phyloP scores from a whole-genome alignment of 2,329 filamentous ascomycete species.

The Aspergillus ustus region DNA sequence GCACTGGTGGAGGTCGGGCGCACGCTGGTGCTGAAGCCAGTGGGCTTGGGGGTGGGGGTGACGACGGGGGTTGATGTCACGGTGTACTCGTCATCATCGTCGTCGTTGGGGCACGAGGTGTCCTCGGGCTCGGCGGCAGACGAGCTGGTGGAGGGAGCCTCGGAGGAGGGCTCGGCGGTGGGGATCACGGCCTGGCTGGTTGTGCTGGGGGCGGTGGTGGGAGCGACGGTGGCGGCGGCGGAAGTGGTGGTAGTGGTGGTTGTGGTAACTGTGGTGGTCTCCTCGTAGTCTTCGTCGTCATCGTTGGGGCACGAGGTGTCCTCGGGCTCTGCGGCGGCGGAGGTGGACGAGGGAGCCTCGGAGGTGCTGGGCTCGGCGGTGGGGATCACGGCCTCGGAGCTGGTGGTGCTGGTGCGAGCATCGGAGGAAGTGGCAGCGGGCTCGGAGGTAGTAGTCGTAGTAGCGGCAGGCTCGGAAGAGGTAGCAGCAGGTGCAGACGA shows the following conservation, averaged over 20 bases:
- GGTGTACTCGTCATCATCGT: too few species aligned
- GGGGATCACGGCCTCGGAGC: neutral
- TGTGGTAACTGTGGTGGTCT: too few species aligned
- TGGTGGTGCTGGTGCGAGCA: neutral
- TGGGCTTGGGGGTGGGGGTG: constrained; percentile 6
- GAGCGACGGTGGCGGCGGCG: neutral
- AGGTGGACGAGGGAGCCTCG: neutral
- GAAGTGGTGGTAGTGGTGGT: constrained; percentile 9
- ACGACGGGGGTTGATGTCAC: neutral
- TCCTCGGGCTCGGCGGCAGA: neutral
- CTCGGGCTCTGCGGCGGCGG: neutral
- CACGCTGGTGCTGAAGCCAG: constrained; percentile 8
- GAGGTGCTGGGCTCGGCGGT: constrained; percentile 4
- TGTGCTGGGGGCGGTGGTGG: too few species aligned
- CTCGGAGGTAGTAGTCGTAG: constrained; percentile 3
- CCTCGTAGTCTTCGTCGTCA: neutral
- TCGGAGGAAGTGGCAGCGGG: constrained; percentile 13
- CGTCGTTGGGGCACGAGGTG: neutral
- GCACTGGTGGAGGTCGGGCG: constrained; percentile 8
- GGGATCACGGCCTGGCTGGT: neutral
- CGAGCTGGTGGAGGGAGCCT: neutral
- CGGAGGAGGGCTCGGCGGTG: constrained; percentile 1
- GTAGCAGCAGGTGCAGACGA: neutral
- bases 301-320: neutral
- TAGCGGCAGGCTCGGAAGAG: constrained; percentile 5